Base-by-base conservation (phyloP, 2,329 filamentous ascomycete species). In the Diaporthe nobilis region DNA sequence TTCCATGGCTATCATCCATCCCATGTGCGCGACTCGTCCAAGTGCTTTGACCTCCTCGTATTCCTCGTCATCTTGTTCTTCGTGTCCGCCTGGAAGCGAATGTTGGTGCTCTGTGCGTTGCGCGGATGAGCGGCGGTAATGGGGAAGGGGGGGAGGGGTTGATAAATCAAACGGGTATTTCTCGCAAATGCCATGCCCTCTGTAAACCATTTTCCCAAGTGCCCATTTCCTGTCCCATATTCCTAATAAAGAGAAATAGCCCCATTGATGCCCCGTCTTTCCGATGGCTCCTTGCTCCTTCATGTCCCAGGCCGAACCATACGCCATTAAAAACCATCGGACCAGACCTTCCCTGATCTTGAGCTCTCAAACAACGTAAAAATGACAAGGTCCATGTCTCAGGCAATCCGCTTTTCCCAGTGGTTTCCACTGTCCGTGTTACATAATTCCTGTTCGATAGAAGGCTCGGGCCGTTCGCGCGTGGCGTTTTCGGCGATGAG, bases 121-220 rank as follows among this genome's bases (percentile, higher is more conserved):
- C 25, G 44, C 47, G 17, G 34, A 44, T 17, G n/a, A 53, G 12
- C 15, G 4, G 31, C 44, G n/a, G 7, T 47, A 55, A 67, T 51
- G 47, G 73, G 61, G 22, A 22, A 4, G 73, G 25, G 58, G 58
- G 51, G 49, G 55, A 57, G 71, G 67, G 22, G 68, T 39, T 39
- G 37, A 53, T 58, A 39, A 76, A 73, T 31, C 75, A 79, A 77
- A 79, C 75, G 78, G 78, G 75, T 77, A 78, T 77, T 75, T 77
- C 77, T 78, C 77, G 73, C 77, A 77, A 78, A 78, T 78, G 77
- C 77, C 75, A 77, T 76, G 70, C 44, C 72, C 42, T 77, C 61
- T 71, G 71, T 73, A 47, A 61, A 47, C 60, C 74, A 55, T 61
- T 75, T 74, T 75, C 57, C 72, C 74, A 68, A 71, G 72, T 73